Evolutionary conservation across 2,329 filamentous ascomycete species (phyloP), one percentile per base, ranked within the genome.

Genomic region (Cordyceps tenuipes): DNA sequence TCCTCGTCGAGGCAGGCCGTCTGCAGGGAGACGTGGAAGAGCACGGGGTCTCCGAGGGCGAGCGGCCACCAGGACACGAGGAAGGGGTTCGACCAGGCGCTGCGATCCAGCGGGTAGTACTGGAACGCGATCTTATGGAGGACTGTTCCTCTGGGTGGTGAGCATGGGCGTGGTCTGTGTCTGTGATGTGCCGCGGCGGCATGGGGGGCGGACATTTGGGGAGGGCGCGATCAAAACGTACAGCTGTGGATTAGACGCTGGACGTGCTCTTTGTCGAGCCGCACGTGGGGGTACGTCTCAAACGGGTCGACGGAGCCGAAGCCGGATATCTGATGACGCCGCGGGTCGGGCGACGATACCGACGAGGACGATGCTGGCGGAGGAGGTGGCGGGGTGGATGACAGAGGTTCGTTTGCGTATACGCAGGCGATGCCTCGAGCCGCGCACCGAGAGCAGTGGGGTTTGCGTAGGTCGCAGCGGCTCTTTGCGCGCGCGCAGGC

Each of bases 41-140:
- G 64, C 5, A 80, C 80, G 0, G 82, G 79, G 59, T 84, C 82
- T 0, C 73, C 76, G 0, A 84, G 72, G 0, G 82, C 81, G 1
- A 80, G 71, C 0, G 82, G 82, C 81, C 82, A 84, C 82, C 82
- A 84, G 0, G 80, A 83, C 7, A 82, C 70, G 19, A 84, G 70
- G 62, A 84, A 84, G 0, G 82, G 82, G 63, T 84, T 84, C 8
- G 82, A 81, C 0, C 68, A 68, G n/a, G 74, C 65, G 62, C 73
- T 76, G 8, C 82, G 70, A 56, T 84, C 82, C 21, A 83, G 71
- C 0, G 82, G 82, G 64, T 84, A 84, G 64, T 84, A 84, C 63
- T 83, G 78, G 55, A 84, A 84, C 0, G 81, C 80, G 51, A 85
- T 84, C 49, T 79, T 82, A 47, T 77, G 74, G 3, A 83, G 70